These are phyloP conservation scores for Garcia nutans DNA, from an alignment of 345 rosid genomes.

Conservation along the genomic window DNA sequence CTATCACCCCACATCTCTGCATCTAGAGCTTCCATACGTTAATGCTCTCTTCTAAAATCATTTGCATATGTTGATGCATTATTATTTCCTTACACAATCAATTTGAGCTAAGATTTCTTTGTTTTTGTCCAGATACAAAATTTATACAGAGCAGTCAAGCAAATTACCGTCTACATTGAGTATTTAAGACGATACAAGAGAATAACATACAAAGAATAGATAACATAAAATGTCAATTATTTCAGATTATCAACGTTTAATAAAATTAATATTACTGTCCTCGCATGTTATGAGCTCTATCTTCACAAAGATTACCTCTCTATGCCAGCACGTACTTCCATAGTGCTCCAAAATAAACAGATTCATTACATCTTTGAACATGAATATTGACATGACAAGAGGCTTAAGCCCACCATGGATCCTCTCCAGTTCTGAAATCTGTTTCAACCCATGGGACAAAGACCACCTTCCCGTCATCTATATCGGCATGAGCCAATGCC, in stretches of 20 bases:
- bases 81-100: too few species aligned
- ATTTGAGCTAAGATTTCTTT: too few species aligned
- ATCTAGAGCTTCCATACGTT: too few species aligned
- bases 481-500: constrained; percentile 82
- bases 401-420: constrained; percentile 85
- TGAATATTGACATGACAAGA: not conserved
- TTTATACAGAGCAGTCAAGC: too few species aligned
- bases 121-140: too few species aligned
- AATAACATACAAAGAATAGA: too few species aligned
- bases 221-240: not conserved
- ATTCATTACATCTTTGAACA: not conserved
- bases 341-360: constrained; percentile 14
- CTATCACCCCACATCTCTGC: too few species aligned
- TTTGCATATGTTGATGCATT: too few species aligned
- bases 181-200: too few species aligned
- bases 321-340: constrained; percentile 6
- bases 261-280: not conserved
- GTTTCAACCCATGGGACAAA: constrained; percentile 91
- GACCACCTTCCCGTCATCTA: constrained; percentile 80
- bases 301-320: not conserved
- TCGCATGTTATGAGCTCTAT: constrained; percentile 13
- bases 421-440: constrained; percentile 96
- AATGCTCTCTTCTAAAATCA: too few species aligned
- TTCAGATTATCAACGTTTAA: not conserved
- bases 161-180: too few species aligned